Percentiles rank a stretch among this genome's conserved stretches.
Conservation (phyloP, 2,329 filamentous ascomycete species). For the Diplodia mutila region DNA sequence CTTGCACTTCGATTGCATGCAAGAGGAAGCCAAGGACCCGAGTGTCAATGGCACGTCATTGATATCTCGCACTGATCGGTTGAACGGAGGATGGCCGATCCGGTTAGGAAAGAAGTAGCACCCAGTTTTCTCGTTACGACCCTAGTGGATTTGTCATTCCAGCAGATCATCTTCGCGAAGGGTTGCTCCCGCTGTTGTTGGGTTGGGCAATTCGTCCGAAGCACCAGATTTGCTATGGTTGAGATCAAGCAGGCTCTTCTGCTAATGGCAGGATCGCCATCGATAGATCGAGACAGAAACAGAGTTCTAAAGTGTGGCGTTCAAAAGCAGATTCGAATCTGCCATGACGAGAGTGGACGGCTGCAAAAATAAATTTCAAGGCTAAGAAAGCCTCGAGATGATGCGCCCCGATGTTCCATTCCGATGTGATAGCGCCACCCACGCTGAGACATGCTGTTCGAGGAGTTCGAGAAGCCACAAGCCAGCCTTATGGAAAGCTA, state of each 20-base stretch:
- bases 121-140: too few relatives aligned
- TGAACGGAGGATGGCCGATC: not conserved
- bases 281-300: constrained; percentile 11
- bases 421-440: constrained; percentile 12
- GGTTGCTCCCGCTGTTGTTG: not conserved
- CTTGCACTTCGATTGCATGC: not conserved
- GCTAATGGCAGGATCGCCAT: constrained; percentile 15
- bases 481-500: constrained; percentile 7
- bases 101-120: not conserved
- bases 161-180: not conserved
- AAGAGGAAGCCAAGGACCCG: not conserved
- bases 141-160: not conserved
- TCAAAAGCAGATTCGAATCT: constrained; percentile 7
- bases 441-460: constrained; percentile 3
- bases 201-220: not conserved
- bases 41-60: not conserved
- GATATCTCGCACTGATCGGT: not conserved
- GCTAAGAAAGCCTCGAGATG: constrained; percentile 5
- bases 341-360: constrained; percentile 13
- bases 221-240: not conserved
- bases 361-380: constrained; percentile 3
- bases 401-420: not conserved
- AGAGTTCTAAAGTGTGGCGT: not conserved
- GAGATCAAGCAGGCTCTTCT: not conserved
- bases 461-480: constrained; percentile 21